Base-by-base conservation (phyloP, 345 rosid genomes). In the Moricandia arvensis region DNA sequence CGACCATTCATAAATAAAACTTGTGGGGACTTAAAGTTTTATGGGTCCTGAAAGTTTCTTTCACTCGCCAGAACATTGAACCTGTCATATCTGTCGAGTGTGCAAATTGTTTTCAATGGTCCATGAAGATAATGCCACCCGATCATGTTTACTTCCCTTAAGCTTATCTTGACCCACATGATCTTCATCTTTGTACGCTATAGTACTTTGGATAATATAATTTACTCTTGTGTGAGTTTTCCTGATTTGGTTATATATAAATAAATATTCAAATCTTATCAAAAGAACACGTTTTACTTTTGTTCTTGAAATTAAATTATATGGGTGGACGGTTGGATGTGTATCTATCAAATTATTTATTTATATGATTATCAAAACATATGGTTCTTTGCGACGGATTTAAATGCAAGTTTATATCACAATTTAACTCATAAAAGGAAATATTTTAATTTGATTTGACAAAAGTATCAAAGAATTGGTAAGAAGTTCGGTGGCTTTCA, bases 21-120 rank as follows among this genome's bases (percentile, higher is more conserved):
- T 18, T 76, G 80, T 55, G 60, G 63, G 70, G 66, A 43, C 71
- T 31, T 30, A 29, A 76, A 63, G 27, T 5, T n/a, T 1, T 31
- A 65, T 66, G 81, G 73, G 81, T 59, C 63, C 10, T 59, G 31
- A 54, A 60, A 37, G 53, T 15, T 78, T 66, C 24, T 66, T 45
- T 66, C 30, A 66, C 47, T 18, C 15, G 37, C 57, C 63, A 66
- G 70, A 78, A 59, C 78, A 59, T 24, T 73, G 81, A 72, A 78
- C 74, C 74, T 66, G 72, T 59, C 76, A 45, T 57, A 26, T 78
- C 45, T 63, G 43, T 34, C 18, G 35, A 38, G 80, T 63, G 66
- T 77, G 27, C 41, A 8, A 59, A 59, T 57, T 78, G 68, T 59
- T 27, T 35, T 3, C 24, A 29, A 37, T 45, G 27, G 63, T 69